Conservation (phyloP, 2,329 filamentous ascomycete species). For the Blastomyces silverae region DNA sequence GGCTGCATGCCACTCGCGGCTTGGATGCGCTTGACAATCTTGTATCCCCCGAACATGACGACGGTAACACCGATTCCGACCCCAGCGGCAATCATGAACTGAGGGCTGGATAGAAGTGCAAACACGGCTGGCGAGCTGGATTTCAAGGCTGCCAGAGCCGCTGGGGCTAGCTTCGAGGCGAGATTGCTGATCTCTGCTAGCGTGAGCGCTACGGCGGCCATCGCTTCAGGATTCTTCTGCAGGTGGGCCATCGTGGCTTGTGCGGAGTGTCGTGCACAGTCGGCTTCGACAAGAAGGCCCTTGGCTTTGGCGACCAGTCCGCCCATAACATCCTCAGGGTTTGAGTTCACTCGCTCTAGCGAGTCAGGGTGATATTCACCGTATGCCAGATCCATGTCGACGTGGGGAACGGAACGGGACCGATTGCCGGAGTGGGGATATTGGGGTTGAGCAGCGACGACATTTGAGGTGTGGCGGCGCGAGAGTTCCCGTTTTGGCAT, state of each 20-base stretch:
- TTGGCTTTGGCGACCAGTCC: slow-evolving; percentile 69
- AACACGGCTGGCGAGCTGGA: slow-evolving; percentile 77
- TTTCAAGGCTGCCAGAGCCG: slow-evolving; percentile 69
- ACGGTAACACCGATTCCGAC: slow-evolving; percentile 89
- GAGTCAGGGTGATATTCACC: slow-evolving; percentile 67
- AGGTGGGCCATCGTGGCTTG: slow-evolving; percentile 73
- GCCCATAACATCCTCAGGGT: slow-evolving; percentile 47
- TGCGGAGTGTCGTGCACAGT: slow-evolving; percentile 81
- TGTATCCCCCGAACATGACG: slow-evolving; percentile 92
- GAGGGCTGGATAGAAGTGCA: slow-evolving; percentile 75
- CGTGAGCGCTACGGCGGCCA: slow-evolving; percentile 87
- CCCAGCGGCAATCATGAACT: slow-evolving; percentile 89
- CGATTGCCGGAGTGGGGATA: slow-evolving; percentile 24
- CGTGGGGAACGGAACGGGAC: slow-evolving; percentile 31
- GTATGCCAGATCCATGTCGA: slow-evolving; percentile 91
- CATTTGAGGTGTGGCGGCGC: slow-evolving; percentile 38
- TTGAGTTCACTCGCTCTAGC: slow-evolving; percentile 42
- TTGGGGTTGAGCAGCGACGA: slow-evolving; percentile 22
- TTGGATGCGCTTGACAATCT: slow-evolving; percentile 84
- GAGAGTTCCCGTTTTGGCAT: slow-evolving; percentile 25
- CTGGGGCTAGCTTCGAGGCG: slow-evolving; percentile 74
- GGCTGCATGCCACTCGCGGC: slow-evolving; percentile 26
- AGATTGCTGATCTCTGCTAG: slow-evolving; percentile 84
- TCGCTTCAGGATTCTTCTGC: slow-evolving; percentile 77
- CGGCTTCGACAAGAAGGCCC: slow-evolving; percentile 71